Conservation (phyloP, 2,329 filamentous ascomycete species). For the Tolypocladium album region DNA sequence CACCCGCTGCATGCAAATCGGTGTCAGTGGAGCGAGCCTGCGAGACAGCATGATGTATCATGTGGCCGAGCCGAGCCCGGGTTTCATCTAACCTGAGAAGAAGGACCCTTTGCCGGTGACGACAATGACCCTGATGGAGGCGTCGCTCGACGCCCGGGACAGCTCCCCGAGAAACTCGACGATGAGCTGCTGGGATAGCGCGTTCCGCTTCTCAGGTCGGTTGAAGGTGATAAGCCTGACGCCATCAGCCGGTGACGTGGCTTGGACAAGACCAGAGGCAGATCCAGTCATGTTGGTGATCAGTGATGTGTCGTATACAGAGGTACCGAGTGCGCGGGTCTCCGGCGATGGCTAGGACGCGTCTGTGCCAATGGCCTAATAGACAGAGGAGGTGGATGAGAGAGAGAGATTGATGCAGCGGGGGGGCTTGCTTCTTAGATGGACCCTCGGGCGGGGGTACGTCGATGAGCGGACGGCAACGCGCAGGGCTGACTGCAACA, state of each 20-base stretch:
- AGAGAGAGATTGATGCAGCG: background rate
- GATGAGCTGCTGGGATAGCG: slow-evolving; percentile 42
- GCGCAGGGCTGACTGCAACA: background rate
- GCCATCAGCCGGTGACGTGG: slow-evolving; percentile 13
- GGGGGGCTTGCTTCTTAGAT: background rate
- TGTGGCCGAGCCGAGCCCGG: background rate
- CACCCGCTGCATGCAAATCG: slow-evolving; percentile 16
- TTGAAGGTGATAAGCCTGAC: slow-evolving; percentile 40
- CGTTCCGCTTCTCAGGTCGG: slow-evolving; percentile 47
- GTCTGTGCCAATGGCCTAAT: background rate
- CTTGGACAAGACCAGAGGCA: slow-evolving; percentile 7
- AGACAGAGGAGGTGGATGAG: background rate
- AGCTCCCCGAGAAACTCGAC: slow-evolving; percentile 26
- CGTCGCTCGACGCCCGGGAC: slow-evolving; percentile 8
- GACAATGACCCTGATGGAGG: slow-evolving; percentile 22
- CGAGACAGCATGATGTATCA: background rate
- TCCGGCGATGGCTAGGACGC: background rate
- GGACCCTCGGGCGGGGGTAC: background rate
- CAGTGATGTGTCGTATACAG: background rate
- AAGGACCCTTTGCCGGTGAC: slow-evolving; percentile 21
- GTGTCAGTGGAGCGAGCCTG: slow-evolving; percentile 3
- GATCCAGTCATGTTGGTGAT: slow-evolving; percentile 6
- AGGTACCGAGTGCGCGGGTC: background rate
- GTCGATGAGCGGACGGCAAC: background rate
- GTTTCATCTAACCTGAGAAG: slow-evolving; percentile 8